A percentile compares a stretch with the other conserved stretches of the same genome.
Conservation (phyloP, 257 asterid genomes). For the Ocimum tenuiflorum region DNA sequence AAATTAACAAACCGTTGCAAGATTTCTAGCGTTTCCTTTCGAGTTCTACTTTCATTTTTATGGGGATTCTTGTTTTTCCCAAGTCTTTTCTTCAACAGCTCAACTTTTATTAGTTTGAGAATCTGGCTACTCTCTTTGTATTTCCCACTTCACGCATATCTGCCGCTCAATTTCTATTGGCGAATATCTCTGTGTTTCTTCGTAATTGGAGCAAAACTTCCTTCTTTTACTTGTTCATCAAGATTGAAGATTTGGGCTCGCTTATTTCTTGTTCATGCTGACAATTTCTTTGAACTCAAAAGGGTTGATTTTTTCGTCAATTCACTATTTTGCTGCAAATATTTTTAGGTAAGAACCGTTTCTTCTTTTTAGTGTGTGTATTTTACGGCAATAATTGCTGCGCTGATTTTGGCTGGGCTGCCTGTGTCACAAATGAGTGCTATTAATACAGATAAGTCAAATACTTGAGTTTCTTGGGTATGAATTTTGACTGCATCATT, state of each 20-base stretch:
- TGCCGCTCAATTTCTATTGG: conserved; percentile 12
- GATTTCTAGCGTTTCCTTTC: not conserved
- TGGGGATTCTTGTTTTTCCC: not conserved
- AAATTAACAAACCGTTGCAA: conserved; percentile 51
- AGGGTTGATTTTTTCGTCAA: not conserved
- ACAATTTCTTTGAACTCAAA: not conserved
- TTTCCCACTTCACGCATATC: conserved; percentile 8
- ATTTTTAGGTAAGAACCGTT: conserved; percentile 22
- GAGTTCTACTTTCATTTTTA: conserved; percentile 9
- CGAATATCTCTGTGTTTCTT: not conserved
- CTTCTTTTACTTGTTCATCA: conserved; percentile 1
- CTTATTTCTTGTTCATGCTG: not conserved
- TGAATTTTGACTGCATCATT: not conserved
- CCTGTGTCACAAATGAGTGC: not conserved
- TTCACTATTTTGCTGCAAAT: not conserved
- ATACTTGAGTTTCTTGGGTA: conserved; percentile 12
- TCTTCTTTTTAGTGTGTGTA: no score
- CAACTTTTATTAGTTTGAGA: conserved; percentile 1
- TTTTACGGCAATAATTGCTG: conserved; percentile 7
- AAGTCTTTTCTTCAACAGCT: conserved; percentile 6
- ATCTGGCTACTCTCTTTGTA: not conserved
- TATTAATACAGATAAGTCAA: not conserved
- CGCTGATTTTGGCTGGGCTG: not conserved
- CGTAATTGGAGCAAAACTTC: not conserved
- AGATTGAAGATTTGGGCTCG: conserved; percentile 8